These are phyloP conservation scores for Vaccinium macrocarpon DNA, from an alignment of 148 eudicot species.

Conservation along the genomic window DNA sequence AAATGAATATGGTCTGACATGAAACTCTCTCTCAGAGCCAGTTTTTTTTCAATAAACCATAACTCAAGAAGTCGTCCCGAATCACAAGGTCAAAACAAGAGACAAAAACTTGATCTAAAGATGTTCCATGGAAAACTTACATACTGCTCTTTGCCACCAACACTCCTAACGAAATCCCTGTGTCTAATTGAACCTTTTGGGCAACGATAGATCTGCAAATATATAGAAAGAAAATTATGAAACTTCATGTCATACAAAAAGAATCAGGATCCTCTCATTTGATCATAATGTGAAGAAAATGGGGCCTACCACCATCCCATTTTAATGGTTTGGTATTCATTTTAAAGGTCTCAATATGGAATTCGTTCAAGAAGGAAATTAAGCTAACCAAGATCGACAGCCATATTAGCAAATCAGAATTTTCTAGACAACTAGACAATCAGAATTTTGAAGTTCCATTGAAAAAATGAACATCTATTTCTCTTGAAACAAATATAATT, in stretches of 20 bases:
- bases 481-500: neutral
- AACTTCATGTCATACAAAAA: neutral
- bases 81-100: neutral
- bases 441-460: too few relatives aligned
- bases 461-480: neutral
- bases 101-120: neutral
- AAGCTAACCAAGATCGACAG: neutral
- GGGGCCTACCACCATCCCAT: neutral
- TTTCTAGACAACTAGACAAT: too few relatives aligned
- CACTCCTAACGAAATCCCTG: constrained; percentile 46
- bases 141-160: constrained; percentile 62
- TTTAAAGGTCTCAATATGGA: neutral
- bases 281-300: neutral
- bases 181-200: constrained; percentile 57
- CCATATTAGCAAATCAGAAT: neutral
- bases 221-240: neutral
- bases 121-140: constrained; percentile 13
- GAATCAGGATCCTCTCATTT: neutral
- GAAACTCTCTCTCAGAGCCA: neutral
- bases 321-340: neutral
- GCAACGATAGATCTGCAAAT: constrained; percentile 54
- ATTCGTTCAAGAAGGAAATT: neutral
- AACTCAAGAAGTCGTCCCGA: neutral
- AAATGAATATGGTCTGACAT: neutral
- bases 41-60: neutral